Base-by-base conservation (phyloP, 2,329 filamentous ascomycete species). In the Raffaelea arxii region DNA sequence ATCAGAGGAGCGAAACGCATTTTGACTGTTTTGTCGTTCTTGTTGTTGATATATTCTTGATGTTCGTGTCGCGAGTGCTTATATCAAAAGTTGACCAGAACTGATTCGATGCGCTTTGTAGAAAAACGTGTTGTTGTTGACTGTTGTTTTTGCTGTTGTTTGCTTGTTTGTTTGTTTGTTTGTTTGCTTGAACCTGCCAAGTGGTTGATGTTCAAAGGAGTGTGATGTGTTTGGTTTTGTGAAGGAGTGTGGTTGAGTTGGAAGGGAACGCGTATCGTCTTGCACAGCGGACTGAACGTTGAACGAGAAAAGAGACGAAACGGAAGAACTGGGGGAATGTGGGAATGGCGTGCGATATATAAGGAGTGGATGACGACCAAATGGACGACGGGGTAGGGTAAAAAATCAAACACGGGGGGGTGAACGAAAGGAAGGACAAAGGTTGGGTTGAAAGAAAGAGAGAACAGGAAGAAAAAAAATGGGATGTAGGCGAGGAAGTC, bases 1-100 rank as follows among this genome's bases (percentile, higher is more conserved):
- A 64, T 48, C 36, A 63, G 46, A 18, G 54, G 50, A n/a, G 55
- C 36, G 25, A 59, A 50, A 49, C 54, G 58, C 55, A 56, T 56
- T 19, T 24, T 53, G 43, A 12, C 25, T 36, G 4, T 35, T 39
- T 5, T 44, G 23, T 30, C 24, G 25, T 36, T 6, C 6, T 18
- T 36, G 36, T 25, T 12, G 24, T n/a, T 22, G 41, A 39, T 38
- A 32, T 12, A 42, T 35, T 24, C 43, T 22, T 45, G 32, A 37
- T 46, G 16, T 25, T 46, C 22, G 41, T 30, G 30, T 36, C 6
- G 32, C 37, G 48, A 45, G 19, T 43, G 24, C n/a, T n/a, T 16
- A 19, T 49, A 38, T 49, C 45, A 47, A 49, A n/a, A 54, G 51
- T 54, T 54, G 45, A 47, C 49, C 51, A 49, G 51, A 53, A 53